Conservation (phyloP, 257 asterid genomes). For the Dorcoceras hygrometricum region DNA sequence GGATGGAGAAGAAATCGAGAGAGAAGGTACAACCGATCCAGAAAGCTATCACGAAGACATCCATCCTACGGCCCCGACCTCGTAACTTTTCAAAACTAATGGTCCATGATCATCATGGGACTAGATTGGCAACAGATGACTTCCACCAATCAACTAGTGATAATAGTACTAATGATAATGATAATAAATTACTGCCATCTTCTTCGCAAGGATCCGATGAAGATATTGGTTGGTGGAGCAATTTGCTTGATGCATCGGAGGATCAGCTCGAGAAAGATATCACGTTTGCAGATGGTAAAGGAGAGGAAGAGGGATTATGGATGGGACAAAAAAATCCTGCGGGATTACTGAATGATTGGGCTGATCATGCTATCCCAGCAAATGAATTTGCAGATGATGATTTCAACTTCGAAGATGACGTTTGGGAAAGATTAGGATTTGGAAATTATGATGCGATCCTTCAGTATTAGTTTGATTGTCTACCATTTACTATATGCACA, state of each 20-base stretch:
- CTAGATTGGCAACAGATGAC: background rate
- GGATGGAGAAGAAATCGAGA: constrained; percentile 8
- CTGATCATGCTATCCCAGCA: background rate
- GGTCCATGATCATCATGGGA: background rate
- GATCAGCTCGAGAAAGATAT: background rate
- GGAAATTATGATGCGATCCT: background rate
- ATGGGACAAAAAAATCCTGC: background rate
- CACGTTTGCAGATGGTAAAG: background rate
- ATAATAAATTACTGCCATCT: background rate
- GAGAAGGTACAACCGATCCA: background rate
- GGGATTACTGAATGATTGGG: background rate
- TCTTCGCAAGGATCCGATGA: background rate
- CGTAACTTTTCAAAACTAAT: constrained; percentile 9
- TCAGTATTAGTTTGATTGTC: too few relatives aligned
- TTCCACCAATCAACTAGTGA: background rate
- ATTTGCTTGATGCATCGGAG: constrained; percentile 8
- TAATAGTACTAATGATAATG: background rate
- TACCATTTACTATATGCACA: too few relatives aligned
- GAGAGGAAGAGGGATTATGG: background rate
- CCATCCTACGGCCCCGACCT: constrained; percentile 24
- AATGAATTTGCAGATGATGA: background rate
- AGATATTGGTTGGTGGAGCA: constrained; percentile 18
- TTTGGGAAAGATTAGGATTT: background rate
- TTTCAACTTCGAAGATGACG: constrained; percentile 6
- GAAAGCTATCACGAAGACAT: background rate